Base-by-base conservation (phyloP, 768 basidiomycete species). In the Lentinus tigrinus region DNA sequence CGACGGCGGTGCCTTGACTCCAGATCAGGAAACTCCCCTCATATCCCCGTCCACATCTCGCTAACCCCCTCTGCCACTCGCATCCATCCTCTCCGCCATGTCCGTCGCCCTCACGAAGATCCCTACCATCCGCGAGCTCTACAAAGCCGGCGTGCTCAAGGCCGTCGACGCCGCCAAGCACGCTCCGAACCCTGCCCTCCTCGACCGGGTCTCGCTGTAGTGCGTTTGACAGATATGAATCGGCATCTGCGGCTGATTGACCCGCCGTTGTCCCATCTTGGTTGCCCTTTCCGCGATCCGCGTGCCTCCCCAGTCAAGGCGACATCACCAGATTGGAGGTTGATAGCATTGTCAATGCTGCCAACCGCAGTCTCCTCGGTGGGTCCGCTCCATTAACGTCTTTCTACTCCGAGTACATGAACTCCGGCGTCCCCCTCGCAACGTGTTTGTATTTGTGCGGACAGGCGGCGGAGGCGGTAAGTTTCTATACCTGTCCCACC, bases 321-420 rank as follows among this genome's bases (percentile, higher is more conserved):
- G 88, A 93, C 70, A 92, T 94, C 56, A 93, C 91, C 2, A 74
- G 76, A 55, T 68, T 93, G 21, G 77, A 85, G 51, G 73, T 89
- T 11, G 91, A 92, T 68, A 75, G 83, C 0, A 87, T 93, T 54
- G 91, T 93, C 27, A 93, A 93, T 65, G 92, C 92, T 13, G 92
- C 91, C 6, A 93, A 93, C 66, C 77, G 76, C 46, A 81, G 81
- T 48, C 74, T 94, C 36, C 74, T 87, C 47, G 91, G 91, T 90
- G 40, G 54, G 70, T 65, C 34, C 11, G 3, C 53, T 40, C 16
- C 40, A 38, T 54, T 47, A 27, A n/a, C 26, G 24, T 34, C 23
- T 38, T 52, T 61, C 46, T 38, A 16, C 46, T 46, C 39, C 14
- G 19, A 26, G 54, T 8, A 57, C 47, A 62, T 52, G 36, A 52